Evolutionary conservation across 345 rosid species (phyloP).

Genomic region (Cardamine resedifolia): DNA sequence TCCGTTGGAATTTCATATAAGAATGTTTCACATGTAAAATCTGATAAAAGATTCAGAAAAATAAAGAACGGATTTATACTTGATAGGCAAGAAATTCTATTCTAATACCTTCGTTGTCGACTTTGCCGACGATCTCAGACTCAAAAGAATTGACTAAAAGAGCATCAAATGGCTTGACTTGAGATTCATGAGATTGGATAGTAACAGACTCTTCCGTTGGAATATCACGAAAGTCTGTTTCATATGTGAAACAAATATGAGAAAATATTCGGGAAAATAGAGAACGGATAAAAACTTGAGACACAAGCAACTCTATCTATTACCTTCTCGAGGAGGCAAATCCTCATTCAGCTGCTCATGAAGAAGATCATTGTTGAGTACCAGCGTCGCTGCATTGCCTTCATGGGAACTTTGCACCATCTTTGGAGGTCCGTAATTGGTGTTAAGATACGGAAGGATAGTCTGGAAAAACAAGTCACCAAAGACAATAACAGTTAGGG

Average conservation of each 20-base stretch:
- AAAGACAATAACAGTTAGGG: not conserved
- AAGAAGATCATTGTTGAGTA: not conserved
- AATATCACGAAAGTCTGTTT: not conserved
- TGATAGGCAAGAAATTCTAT: not conserved
- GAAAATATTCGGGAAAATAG: no score
- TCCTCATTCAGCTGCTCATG: not conserved
- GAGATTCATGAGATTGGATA: conserved; percentile 9
- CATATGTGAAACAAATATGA: not conserved
- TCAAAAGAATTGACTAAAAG: not conserved
- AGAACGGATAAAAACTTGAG: not conserved
- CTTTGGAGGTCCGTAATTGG: not conserved
- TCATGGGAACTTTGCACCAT: not conserved
- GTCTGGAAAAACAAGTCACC: not conserved
- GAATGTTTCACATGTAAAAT: not conserved
- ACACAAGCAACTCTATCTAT: not conserved
- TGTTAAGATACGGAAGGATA: not conserved
- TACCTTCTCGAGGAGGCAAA: not conserved
- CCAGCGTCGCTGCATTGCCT: not conserved
- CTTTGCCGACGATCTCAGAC: not conserved
- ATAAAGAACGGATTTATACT: not conserved
- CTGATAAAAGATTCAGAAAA: not conserved
- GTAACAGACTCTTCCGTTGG: not conserved
- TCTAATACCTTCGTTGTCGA: not conserved
- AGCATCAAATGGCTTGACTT: conserved; percentile 15
- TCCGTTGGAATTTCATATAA: not conserved